These are phyloP conservation scores for Luffa aegyptiaca DNA, from an alignment of 306 rosid species.

Conservation along the genomic window DNA sequence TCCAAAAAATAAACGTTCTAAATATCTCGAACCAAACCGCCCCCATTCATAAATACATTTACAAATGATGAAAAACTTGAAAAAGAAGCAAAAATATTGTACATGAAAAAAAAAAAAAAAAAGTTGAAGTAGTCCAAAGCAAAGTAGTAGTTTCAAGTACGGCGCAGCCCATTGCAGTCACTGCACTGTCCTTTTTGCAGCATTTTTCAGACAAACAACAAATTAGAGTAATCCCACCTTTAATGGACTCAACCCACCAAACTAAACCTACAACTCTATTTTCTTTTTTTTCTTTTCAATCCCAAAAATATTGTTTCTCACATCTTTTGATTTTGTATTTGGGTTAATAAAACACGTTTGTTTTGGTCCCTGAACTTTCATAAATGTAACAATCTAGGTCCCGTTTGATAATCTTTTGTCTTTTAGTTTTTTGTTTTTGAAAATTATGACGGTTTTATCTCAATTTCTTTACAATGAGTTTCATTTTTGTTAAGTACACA, in stretches of 20 bases:
- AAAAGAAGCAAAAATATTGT: background rate
- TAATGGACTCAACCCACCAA: background rate
- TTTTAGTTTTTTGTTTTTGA: no score
- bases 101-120: background rate
- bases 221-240: background rate
- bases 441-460: no score
- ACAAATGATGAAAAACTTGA: background rate
- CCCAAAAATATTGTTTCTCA: background rate
- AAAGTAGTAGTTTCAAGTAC: background rate
- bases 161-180: background rate
- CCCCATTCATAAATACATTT: background rate
- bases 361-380: no score
- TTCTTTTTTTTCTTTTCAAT: background rate
- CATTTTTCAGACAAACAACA: background rate
- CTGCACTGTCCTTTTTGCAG: background rate
- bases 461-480: no score
- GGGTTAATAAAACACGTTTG: no score
- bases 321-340: background rate
- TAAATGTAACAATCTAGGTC: no score
- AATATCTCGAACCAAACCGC: background rate
- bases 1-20: background rate
- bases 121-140: background rate
- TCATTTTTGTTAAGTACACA: no score
- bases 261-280: background rate
- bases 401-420: no score